Conservation (phyloP, 2,329 filamentous ascomycete genomes). For the Septoria linicola region DNA sequence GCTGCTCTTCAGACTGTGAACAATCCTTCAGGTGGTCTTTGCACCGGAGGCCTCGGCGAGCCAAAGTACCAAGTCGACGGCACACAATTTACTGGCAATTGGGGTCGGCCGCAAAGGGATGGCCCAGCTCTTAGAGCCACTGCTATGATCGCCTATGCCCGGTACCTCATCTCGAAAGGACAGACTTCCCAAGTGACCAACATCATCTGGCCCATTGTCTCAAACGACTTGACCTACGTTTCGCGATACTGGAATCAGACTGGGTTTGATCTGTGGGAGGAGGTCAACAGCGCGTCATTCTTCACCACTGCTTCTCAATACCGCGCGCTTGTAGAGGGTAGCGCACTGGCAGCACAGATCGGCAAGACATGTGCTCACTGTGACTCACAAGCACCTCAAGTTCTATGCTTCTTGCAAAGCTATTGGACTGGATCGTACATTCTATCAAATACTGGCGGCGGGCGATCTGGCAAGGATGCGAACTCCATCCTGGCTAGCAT, state of each 20-base stretch:
- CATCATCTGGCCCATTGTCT: conserved; percentile 70
- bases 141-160: conserved; percentile 69
- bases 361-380: conserved; percentile 62
- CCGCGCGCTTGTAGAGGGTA: conserved; percentile 64
- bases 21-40: conserved; percentile 65
- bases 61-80: conserved; percentile 70
- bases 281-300: conserved; percentile 73
- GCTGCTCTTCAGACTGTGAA: conserved; percentile 64
- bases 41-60: conserved; percentile 61
- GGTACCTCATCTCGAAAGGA: conserved; percentile 59
- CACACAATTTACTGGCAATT: conserved; percentile 52
- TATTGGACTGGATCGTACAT: conserved; percentile 71
- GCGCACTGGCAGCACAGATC: conserved; percentile 62
- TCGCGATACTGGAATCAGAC: conserved; percentile 64
- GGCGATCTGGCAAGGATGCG: conserved; percentile 67
- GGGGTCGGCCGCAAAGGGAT: conserved; percentile 79
- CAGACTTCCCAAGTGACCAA: conserved; percentile 47
- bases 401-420: conserved; percentile 70
- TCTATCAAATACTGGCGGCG: conserved; percentile 65
- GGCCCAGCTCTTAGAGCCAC: conserved; percentile 75
- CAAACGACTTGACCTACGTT: conserved; percentile 74
- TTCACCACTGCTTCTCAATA: conserved; percentile 72
- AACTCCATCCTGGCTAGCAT: conserved; percentile 62
- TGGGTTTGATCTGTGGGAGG: conserved; percentile 80
- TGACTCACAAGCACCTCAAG: conserved; percentile 63